phyloP scores from a whole-genome alignment of 768 basidiomycete species.

The Russula sp. region DNA sequence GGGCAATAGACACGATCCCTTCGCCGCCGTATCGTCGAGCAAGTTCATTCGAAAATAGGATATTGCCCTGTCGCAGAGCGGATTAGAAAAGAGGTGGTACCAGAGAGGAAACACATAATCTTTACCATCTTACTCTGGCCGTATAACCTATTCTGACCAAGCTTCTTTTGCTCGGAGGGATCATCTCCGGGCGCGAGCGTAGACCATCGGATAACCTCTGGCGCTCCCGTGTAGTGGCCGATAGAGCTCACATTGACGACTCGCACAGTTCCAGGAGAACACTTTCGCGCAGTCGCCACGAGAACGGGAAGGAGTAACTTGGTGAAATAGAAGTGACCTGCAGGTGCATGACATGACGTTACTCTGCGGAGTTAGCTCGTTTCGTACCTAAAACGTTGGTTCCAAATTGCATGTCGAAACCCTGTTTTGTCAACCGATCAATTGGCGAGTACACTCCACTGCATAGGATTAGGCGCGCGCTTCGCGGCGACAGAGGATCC shows the following conservation, averaged over 20 bases:
- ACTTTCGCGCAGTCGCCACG: conserved; percentile 27
- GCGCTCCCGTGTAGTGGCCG: conserved; percentile 25
- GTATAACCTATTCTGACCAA: conserved; percentile 1
- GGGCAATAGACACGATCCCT: conserved; percentile 40
- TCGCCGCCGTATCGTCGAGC: conserved; percentile 37
- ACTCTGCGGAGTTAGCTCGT: not conserved
- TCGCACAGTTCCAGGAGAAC: conserved; percentile 28
- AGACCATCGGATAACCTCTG: conserved; percentile 24
- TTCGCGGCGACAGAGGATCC: not conserved
- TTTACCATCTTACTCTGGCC: conserved; percentile 23
- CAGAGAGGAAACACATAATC: not conserved
- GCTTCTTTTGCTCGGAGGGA: conserved; percentile 4
- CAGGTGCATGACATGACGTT: not conserved
- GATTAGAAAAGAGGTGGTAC: not conserved
- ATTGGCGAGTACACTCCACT: not conserved
- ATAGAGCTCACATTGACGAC: conserved; percentile 27
- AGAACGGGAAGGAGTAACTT: conserved; percentile 3
- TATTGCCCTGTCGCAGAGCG: conserved; percentile 34
- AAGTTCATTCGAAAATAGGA: conserved; percentile 41
- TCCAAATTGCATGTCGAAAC: not conserved
- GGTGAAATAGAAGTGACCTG: conserved; percentile 10
- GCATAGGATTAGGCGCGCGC: not conserved
- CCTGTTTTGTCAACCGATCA: not conserved
- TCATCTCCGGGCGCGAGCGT: not conserved
- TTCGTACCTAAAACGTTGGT: conserved; percentile 6